phyloP scores from a whole-genome alignment of 257 asterid genomes.

The Solanum dulcamara region DNA sequence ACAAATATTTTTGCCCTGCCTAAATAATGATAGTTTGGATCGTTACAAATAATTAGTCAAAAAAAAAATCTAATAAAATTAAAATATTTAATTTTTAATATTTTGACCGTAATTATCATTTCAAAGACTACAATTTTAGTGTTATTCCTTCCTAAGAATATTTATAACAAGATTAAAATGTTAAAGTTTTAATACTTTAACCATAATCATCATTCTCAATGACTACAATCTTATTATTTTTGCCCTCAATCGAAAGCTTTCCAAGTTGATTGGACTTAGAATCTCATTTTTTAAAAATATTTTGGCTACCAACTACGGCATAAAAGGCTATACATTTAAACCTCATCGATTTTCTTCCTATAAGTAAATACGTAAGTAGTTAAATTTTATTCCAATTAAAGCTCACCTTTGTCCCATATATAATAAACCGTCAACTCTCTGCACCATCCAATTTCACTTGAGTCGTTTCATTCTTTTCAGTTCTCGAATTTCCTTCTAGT shows the following conservation, averaged over 20 bases:
- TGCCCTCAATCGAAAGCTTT: background rate
- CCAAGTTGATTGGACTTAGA: background rate
- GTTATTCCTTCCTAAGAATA: background rate
- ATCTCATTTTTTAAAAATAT: background rate
- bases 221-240: background rate
- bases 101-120: background rate
- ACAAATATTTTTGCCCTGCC: too few relatives aligned
- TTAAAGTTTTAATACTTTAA: background rate
- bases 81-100: background rate
- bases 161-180: background rate
- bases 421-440: background rate
- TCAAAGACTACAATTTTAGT: background rate
- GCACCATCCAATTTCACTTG: background rate
- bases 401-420: background rate
- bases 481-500: background rate
- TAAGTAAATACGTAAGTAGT: background rate
- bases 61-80: background rate
- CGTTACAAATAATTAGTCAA: too few relatives aligned
- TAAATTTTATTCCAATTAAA: background rate
- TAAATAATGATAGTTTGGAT: too few relatives aligned
- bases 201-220: background rate
- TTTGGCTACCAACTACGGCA: background rate
- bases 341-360: background rate
- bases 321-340: background rate
- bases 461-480: accelerated